These are phyloP conservation scores for Ceratocystis lukuohia DNA, from an alignment of 2,329 filamentous ascomycete species.

Conservation along the genomic window DNA sequence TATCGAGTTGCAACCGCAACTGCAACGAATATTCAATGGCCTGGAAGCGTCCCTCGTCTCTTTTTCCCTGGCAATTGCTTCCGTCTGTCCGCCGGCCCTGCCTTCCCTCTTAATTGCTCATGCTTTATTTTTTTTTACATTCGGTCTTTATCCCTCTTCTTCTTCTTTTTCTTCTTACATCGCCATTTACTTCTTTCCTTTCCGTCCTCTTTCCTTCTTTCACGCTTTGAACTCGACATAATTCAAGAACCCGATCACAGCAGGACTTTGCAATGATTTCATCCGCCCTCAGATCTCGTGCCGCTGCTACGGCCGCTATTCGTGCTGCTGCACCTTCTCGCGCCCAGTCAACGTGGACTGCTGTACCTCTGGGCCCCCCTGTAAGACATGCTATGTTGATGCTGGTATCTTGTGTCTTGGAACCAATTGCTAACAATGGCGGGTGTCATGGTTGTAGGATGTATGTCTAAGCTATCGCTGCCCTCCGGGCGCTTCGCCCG, in stretches of 20 bases:
- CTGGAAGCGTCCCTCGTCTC: neutral
- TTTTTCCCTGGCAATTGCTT: conserved; percentile 2
- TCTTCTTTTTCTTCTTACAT: neutral
- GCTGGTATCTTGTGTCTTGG: neutral
- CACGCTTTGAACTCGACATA: neutral
- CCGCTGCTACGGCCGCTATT: conserved; percentile 28
- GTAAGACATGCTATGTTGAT: conserved; percentile 38
- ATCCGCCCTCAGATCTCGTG: conserved; percentile 32
- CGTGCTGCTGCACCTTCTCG: conserved; percentile 33
- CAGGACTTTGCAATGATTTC: conserved; percentile 31
- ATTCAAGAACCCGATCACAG: neutral
- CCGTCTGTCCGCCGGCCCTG: conserved; percentile 10
- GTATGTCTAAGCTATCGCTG: conserved; percentile 8
- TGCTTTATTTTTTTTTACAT: neutral
- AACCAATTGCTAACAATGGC: conserved; percentile 12
- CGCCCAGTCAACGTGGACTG: conserved; percentile 72
- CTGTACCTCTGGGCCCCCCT: conserved; percentile 85
- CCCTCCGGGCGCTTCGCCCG: neutral
- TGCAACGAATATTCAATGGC: neutral
- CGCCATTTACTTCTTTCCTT: conserved; percentile 21
- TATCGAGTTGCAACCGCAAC: neutral
- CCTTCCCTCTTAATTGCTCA: conserved; percentile 1
- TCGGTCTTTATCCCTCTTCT: conserved; percentile 4
- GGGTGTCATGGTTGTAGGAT: conserved; percentile 10
- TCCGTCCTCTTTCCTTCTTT: conserved; percentile 1